phyloP scores from a whole-genome alignment of 257 asterid species.

The Solanum stenotomum region DNA sequence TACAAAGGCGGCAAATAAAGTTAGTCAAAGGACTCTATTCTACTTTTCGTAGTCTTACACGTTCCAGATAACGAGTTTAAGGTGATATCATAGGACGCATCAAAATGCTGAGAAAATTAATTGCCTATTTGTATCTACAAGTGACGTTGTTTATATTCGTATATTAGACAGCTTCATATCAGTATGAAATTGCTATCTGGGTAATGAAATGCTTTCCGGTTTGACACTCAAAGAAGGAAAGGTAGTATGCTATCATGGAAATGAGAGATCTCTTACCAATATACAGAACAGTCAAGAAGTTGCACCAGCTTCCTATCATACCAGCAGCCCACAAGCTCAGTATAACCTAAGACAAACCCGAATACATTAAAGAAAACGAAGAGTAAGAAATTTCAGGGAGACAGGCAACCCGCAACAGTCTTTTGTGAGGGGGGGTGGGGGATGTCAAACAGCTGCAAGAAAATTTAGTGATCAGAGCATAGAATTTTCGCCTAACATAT shows the following conservation, averaged over 20 bases:
- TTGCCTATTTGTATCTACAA: background rate
- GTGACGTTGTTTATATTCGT: background rate
- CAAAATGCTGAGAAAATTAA: background rate
- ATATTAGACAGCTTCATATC: background rate
- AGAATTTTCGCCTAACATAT: background rate
- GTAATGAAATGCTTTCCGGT: background rate
- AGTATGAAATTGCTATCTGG: background rate
- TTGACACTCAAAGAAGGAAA: background rate
- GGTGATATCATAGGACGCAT: background rate
- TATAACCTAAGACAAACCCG: conserved; percentile 34
- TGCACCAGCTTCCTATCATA: conserved; percentile 88
- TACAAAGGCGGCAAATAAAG: no score
- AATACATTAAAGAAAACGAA: background rate
- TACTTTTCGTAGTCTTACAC: background rate
- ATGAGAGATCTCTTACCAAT: conserved; percentile 35
- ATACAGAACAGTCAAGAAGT: conserved; percentile 70
- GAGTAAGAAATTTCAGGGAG: background rate
- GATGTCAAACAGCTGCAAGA: background rate
- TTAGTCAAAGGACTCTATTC: background rate
- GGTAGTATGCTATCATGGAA: background rate
- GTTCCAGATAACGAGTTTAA: background rate
- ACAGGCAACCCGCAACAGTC: background rate
- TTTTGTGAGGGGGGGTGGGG: background rate
- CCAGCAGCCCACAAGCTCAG: conserved; percentile 67
- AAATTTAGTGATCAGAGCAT: background rate